phyloP scores from a whole-genome alignment of 164 flowering plant genomes.

The Umbellularia californica region DNA sequence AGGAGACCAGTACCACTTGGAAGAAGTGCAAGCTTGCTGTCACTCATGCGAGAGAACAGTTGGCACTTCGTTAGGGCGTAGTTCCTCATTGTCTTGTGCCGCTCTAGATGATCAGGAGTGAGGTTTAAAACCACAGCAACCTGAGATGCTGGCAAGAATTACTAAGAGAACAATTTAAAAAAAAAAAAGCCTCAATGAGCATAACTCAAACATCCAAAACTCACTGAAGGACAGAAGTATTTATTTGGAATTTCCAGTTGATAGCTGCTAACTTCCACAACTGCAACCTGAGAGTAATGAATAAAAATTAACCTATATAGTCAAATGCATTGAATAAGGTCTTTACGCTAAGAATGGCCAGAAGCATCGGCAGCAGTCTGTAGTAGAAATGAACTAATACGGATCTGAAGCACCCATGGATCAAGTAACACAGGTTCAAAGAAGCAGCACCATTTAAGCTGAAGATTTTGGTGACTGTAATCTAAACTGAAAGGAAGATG shows the following conservation, averaged over 20 bases:
- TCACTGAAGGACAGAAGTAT: constrained; percentile 36
- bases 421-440: not conserved
- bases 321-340: not conserved
- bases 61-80: constrained; percentile 39
- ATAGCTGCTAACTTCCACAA: constrained; percentile 54
- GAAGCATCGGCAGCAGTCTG: not conserved
- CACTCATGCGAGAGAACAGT: constrained; percentile 35
- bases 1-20: constrained; percentile 26
- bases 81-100: constrained; percentile 40
- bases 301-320: not conserved
- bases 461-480: no score
- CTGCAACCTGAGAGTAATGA: constrained; percentile 34
- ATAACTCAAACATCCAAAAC: not conserved
- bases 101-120: constrained; percentile 45
- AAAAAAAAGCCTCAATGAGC: not conserved
- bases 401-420: not conserved
- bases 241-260: constrained; percentile 39
- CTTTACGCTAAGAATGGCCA: not conserved
- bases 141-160: constrained; percentile 14
- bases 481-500: no score
- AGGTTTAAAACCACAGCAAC: constrained; percentile 44
- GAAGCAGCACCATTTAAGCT: no score
- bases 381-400: not conserved
- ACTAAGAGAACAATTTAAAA: not conserved
- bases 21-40: constrained; percentile 33